These are phyloP conservation scores for Pelargonium myrrhifolium DNA, from an alignment of 441 rosid species.

Conservation along the genomic window DNA sequence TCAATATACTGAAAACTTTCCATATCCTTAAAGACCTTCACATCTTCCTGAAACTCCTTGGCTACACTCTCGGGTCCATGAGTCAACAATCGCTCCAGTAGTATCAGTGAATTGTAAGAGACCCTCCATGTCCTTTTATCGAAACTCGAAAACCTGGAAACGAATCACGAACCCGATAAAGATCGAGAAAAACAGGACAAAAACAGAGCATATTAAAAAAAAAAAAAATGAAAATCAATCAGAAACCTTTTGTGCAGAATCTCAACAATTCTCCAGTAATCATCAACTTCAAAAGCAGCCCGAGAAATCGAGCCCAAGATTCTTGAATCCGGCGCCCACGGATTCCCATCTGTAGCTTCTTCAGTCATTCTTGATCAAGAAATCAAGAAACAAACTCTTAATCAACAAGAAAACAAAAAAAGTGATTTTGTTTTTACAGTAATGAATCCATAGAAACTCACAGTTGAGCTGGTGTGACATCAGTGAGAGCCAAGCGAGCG, in stretches of 20 bases:
- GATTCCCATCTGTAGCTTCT: slow-evolving; percentile 68
- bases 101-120: slow-evolving; percentile 60
- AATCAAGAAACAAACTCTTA: slow-evolving; percentile 1
- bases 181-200: background rate
- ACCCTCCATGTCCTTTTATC: slow-evolving; percentile 77
- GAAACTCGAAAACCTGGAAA: slow-evolving; percentile 48
- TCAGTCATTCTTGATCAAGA: slow-evolving; percentile 55
- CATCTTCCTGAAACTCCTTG: slow-evolving; percentile 61
- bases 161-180: background rate
- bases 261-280: slow-evolving; percentile 70
- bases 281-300: slow-evolving; percentile 90
- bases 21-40: slow-evolving; percentile 42
- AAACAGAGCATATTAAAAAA: background rate
- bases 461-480: slow-evolving; percentile 41
- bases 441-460: too few relatives aligned
- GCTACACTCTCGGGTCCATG: slow-evolving; percentile 92
- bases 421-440: too few relatives aligned
- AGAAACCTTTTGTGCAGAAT: slow-evolving; percentile 68
- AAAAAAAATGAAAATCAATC: background rate
- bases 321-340: slow-evolving; percentile 54
- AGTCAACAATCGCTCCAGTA: slow-evolving; percentile 73
- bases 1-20: slow-evolving; percentile 62
- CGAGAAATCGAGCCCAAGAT: slow-evolving; percentile 65
- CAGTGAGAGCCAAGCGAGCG: slow-evolving; percentile 80
- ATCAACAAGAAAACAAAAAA: background rate